Percentiles rank a stretch among this genome's conserved stretches.
Conservation (phyloP, 345 rosid genomes). For the Eutrema yunnanense region DNA sequence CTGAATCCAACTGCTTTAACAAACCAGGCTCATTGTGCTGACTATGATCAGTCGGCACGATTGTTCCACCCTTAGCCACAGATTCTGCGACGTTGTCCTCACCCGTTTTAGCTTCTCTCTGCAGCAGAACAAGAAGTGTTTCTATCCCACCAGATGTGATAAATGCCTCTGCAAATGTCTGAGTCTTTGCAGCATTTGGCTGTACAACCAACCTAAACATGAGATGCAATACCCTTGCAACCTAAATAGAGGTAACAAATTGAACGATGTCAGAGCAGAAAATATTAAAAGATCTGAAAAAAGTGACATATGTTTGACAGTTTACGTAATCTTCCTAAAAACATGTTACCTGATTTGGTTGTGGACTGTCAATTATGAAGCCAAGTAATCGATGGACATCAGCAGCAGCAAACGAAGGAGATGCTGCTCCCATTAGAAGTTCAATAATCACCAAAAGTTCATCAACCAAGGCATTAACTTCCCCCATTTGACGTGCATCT, state of each 20-base stretch:
- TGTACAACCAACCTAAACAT: slow-evolving; percentile 85
- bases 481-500: slow-evolving; percentile 69
- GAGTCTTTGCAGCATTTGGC: slow-evolving; percentile 75
- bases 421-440: slow-evolving; percentile 82
- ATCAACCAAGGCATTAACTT: slow-evolving; percentile 93
- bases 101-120: slow-evolving; percentile 85
- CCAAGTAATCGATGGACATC: slow-evolving; percentile 79
- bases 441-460: slow-evolving; percentile 94
- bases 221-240: slow-evolving; percentile 83
- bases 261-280: slow-evolving; percentile 1
- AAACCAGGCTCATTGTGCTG: slow-evolving; percentile 24
- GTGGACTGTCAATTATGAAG: slow-evolving; percentile 87
- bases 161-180: slow-evolving; percentile 71
- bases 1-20: slow-evolving; percentile 34
- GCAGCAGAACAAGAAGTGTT: slow-evolving; percentile 91
- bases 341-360: slow-evolving; percentile 78
- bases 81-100: slow-evolving; percentile 37
- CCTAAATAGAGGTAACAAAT: slow-evolving; percentile 39
- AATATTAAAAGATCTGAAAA: background rate
- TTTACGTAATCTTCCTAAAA: background rate
- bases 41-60: slow-evolving; percentile 31
- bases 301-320: background rate
- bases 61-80: slow-evolving; percentile 29
- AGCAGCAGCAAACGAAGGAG: slow-evolving; percentile 58
- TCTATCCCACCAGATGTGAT: slow-evolving; percentile 86